phyloP scores from a whole-genome alignment of 1,139 yeast genomes.

The Blastobotrys petasosporus region DNA sequence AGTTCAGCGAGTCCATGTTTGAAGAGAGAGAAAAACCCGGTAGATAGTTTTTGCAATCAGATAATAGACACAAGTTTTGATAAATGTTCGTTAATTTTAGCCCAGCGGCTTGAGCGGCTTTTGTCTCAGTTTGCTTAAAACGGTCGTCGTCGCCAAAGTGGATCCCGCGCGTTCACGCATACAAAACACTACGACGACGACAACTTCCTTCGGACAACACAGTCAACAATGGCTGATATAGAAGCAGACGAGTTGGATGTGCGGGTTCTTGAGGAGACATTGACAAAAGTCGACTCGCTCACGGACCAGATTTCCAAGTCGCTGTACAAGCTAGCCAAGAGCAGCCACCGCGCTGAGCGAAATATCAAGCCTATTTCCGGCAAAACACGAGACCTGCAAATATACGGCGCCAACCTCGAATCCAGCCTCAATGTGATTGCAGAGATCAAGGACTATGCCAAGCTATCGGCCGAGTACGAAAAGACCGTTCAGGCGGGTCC shows the following conservation, averaged over 20 bases:
- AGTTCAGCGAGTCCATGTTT: no score
- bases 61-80: no score
- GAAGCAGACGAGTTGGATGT: constrained; percentile 83
- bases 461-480: constrained; percentile 32
- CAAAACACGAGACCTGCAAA: constrained; percentile 53
- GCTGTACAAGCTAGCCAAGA: constrained; percentile 48
- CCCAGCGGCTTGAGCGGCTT: no score
- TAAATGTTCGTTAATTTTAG: no score
- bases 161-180: no score
- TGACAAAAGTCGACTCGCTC: constrained; percentile 52
- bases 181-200: no score
- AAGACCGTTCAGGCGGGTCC: constrained; percentile 24
- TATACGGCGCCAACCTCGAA: constrained; percentile 50
- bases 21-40: no score
- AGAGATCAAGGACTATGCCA: constrained; percentile 64
- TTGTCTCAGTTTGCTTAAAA: no score
- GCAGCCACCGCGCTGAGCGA: constrained; percentile 56
- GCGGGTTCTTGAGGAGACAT: constrained; percentile 70
- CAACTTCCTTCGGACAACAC: no score
- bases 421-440: constrained; percentile 53
- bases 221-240: constrained; percentile 23
- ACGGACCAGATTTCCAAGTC: constrained; percentile 53
- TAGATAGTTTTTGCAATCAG: no score
- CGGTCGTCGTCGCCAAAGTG: no score
- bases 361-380: constrained; percentile 67